Evolutionary conservation across 371 early-diverging fungal genomes (phyloP).

Genomic region (Parasitella parasitica): DNA sequence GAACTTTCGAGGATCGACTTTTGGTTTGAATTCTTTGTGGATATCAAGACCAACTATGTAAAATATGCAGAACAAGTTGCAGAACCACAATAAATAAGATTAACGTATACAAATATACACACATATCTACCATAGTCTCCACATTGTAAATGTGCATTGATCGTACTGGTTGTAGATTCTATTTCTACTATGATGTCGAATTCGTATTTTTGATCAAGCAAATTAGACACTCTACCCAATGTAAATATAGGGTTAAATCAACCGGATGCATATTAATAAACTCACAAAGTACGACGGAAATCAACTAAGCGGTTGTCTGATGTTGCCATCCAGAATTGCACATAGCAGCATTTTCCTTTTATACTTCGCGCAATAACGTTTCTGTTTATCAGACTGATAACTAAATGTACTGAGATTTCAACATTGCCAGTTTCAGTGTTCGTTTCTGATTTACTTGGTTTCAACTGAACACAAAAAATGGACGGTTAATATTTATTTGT

Average conservation of each 20-base stretch:
- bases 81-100: too few species aligned
- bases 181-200: slow-evolving; percentile 22
- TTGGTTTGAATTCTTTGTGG: slow-evolving; percentile 6
- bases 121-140: slow-evolving; percentile 52
- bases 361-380: slow-evolving; percentile 10
- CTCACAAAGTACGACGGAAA: slow-evolving; percentile 44
- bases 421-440: slow-evolving; percentile 1
- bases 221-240: slow-evolving; percentile 24
- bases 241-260: neutral
- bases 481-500: too few species aligned
- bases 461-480: neutral
- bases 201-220: slow-evolving; percentile 17
- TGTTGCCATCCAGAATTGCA: slow-evolving; percentile 36
- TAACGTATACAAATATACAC: too few species aligned
- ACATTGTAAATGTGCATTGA: slow-evolving; percentile 31
- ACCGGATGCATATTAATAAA: neutral
- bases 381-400: slow-evolving; percentile 13
- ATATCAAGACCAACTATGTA: slow-evolving; percentile 35
- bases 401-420: slow-evolving; percentile 5
- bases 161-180: neutral
- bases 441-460: neutral
- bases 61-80: too few species aligned
- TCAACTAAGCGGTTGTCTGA: slow-evolving; percentile 27
- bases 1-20: slow-evolving; percentile 14
- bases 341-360: slow-evolving; percentile 28